A percentile compares a stretch with the other conserved stretches of the same genome.
phyloP scores from a whole-genome alignment of 495 filamentous ascomycete species.

The Corynascus novoguineensis region DNA sequence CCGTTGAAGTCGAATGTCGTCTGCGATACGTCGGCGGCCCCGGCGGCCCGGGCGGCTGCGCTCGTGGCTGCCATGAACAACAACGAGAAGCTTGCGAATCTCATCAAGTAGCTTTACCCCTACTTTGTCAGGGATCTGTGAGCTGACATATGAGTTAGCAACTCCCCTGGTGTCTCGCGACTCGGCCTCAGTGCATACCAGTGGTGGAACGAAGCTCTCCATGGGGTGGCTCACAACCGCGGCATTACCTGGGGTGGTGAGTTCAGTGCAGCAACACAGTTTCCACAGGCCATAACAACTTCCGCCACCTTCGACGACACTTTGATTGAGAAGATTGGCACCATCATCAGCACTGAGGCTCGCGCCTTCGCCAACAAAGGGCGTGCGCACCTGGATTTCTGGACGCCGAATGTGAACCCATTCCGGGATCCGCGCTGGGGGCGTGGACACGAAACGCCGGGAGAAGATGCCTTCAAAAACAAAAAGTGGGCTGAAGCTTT shows the following conservation, averaged over 20 bases:
- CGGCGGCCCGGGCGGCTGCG: slow-evolving; percentile 31
- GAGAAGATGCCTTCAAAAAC: slow-evolving; percentile 39
- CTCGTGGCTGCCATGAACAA: slow-evolving; percentile 39
- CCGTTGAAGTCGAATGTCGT: slow-evolving; percentile 37
- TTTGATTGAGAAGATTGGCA: slow-evolving; percentile 38
- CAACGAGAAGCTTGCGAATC: slow-evolving; percentile 39
- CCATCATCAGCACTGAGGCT: slow-evolving; percentile 54
- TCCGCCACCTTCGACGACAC: slow-evolving; percentile 45
- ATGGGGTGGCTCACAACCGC: slow-evolving; percentile 38
- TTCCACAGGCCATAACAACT: slow-evolving; percentile 42
- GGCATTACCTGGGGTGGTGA: slow-evolving; percentile 32
- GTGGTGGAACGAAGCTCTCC: slow-evolving; percentile 52
- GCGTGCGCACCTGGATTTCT: slow-evolving; percentile 54
- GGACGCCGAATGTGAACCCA: slow-evolving; percentile 65
- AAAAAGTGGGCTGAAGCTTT: slow-evolving; percentile 35
- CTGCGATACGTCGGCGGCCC: not conserved
- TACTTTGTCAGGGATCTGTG: not conserved
- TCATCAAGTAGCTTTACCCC: slow-evolving; percentile 25
- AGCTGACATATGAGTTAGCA: slow-evolving; percentile 9
- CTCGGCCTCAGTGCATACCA: slow-evolving; percentile 43
- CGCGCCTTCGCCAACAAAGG: slow-evolving; percentile 62
- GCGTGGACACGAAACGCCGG: slow-evolving; percentile 28
- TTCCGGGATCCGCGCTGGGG: slow-evolving; percentile 52
- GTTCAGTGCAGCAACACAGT: slow-evolving; percentile 44
- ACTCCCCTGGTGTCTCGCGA: slow-evolving; percentile 33